Conservation (phyloP, 768 basidiomycete species). For the Boletus rubropictus region DNA sequence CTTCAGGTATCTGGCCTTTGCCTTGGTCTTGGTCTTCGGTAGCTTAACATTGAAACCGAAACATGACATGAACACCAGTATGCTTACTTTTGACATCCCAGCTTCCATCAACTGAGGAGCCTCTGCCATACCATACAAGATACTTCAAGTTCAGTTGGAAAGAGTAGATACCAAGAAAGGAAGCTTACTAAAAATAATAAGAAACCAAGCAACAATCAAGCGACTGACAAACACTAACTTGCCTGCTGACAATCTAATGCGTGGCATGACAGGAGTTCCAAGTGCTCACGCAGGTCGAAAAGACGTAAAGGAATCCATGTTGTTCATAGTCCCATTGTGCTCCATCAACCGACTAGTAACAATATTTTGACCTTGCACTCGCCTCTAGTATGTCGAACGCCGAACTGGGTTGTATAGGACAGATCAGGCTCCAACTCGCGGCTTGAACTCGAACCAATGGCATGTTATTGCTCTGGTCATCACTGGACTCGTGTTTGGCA, state of each 20-base stretch:
- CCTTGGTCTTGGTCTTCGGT: constrained; percentile 55
- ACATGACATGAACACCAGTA: background rate
- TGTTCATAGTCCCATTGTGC: too few species aligned
- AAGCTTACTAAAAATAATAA: too few species aligned
- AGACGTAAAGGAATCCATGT: too few species aligned
- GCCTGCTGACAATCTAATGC: too few species aligned
- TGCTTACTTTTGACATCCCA: constrained; percentile 20
- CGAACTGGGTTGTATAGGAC: too few species aligned
- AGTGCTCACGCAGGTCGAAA: too few species aligned
- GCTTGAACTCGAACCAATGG: constrained; percentile 1
- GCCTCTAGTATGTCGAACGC: too few species aligned
- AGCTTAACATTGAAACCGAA: background rate
- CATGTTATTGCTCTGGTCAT: background rate
- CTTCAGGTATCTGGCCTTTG: constrained; percentile 67
- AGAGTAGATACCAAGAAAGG: constrained; percentile 1
- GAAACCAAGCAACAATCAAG: too few species aligned
- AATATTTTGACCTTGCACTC: too few species aligned
- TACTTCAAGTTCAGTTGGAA: background rate
- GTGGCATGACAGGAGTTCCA: too few species aligned
- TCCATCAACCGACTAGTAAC: too few species aligned
- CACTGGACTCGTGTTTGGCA: background rate
- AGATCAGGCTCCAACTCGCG: background rate
- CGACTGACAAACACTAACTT: too few species aligned
- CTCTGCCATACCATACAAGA: constrained; percentile 8
- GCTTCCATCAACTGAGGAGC: background rate